phyloP scores from a whole-genome alignment of 257 asterid species.

The Perilla frutescens region DNA sequence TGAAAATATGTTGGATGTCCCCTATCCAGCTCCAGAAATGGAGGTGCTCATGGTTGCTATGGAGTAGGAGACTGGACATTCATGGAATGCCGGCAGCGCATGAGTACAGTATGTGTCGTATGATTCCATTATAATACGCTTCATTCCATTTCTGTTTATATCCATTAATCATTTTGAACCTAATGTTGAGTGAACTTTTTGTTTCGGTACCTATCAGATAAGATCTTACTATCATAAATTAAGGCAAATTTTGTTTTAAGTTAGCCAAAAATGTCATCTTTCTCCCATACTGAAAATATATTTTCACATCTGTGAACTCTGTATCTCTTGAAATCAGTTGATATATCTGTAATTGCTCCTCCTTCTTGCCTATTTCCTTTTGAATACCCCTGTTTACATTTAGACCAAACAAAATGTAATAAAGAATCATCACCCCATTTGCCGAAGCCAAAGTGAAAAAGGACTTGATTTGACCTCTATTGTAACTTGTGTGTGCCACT shows the following conservation, averaged over 20 bases:
- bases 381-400: no score
- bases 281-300: not conserved
- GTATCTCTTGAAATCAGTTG: not conserved
- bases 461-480: not conserved
- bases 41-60: slow-evolving; percentile 98
- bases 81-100: slow-evolving; percentile 87
- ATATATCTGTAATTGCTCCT: not conserved
- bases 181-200: slow-evolving; percentile 6
- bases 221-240: slow-evolving; percentile 1
- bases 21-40: slow-evolving; percentile 75
- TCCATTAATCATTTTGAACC: slow-evolving; percentile 19
- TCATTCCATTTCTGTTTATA: slow-evolving; percentile 28
- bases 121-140: slow-evolving; percentile 32
- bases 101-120: slow-evolving; percentile 62
- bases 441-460: not conserved
- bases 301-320: not conserved
- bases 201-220: not conserved
- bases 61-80: slow-evolving; percentile 92
- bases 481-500: not conserved
- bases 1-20: slow-evolving; percentile 36
- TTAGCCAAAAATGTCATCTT: not conserved
- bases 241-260: not conserved
- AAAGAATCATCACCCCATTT: not conserved
- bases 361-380: not conserved
- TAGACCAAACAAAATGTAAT: not conserved